Base-by-base conservation (phyloP, 306 rosid genomes). In the Chamaecrista fasciculata region DNA sequence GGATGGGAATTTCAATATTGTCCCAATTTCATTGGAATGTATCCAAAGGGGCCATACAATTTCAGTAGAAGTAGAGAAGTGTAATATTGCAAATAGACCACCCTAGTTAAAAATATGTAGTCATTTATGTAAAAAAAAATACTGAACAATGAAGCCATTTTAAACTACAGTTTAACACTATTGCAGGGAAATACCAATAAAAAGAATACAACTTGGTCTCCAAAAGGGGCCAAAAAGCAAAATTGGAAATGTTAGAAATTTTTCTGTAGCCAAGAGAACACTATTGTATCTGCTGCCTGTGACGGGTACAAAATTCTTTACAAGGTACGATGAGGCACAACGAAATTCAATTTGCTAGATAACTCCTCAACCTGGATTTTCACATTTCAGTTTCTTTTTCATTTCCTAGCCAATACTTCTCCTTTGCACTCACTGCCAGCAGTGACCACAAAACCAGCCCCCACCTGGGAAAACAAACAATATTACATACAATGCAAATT, bases 361-460 rank as follows among this genome's bases (percentile, higher is more conserved):
- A 58, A 43, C 23, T 63, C 56, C 40, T 60, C 11, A 19, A n/a
- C 59, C 51, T 34, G 20, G 62, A 49, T 44, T 78, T 63, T 25
- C 44, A 40, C 53, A 75, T 40, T 55, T 78, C 79, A 80, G n/a
- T n/a, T n/a, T n/a, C n/a, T n/a, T 67, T 79, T 87, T 73, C 87
- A 91, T 81, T 91, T 95, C 85, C 81, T 95, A 60, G 97, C 92
- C 80, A 91, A 87, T 34, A 96, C 91, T 75, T 95, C 99, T 36
- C 97, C 97, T 85, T 91, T 91, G 92, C 68, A 84, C 74, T 91
- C 97, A 37, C 82, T 84, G 40, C 95, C 96, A n/a, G 96, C 90
- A 62, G 88, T 62, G 59, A 91, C 96, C 80, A 95, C 96, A 65
- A 79, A 95, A 76, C 95, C 89, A 31, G 95, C 95, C 66, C 99